Conservation (phyloP, 768 basidiomycete species). For the Lyophyllum shimeji region DNA sequence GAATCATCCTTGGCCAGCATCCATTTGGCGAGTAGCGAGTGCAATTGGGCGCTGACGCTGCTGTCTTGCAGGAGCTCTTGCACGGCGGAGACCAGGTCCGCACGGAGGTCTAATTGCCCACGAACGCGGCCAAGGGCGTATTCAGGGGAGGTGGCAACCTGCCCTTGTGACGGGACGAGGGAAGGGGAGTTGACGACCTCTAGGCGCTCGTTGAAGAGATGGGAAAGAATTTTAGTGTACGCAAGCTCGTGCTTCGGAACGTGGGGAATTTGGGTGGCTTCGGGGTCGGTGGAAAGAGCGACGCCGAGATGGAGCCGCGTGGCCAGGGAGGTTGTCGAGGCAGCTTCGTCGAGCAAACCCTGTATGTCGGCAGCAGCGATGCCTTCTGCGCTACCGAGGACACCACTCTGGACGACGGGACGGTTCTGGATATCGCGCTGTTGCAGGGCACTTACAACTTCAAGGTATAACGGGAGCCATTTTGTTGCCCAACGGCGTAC, state of each 20-base stretch:
- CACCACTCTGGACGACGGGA: conserved; percentile 59
- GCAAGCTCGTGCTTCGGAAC: conserved; percentile 90
- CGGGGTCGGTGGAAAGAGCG: conserved; percentile 22
- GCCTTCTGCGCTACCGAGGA: conserved; percentile 51
- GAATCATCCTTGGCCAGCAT: conserved; percentile 71
- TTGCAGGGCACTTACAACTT: conserved; percentile 73
- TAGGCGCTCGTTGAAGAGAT: conserved; percentile 76
- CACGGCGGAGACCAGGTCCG: conserved; percentile 61
- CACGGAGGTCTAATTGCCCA: conserved; percentile 76
- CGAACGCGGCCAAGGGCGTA: conserved; percentile 92
- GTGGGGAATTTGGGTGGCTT: conserved; percentile 42
- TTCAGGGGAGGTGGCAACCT: conserved; percentile 86
- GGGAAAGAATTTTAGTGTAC: conserved; percentile 85
- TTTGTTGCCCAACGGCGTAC: conserved; percentile 73
- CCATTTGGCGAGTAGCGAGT: conserved; percentile 80
- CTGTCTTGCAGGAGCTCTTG: conserved; percentile 61
- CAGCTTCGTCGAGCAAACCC: conserved; percentile 47
- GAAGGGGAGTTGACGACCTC: conserved; percentile 85
- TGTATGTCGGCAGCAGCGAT: conserved; percentile 44
- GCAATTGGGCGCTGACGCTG: conserved; percentile 52
- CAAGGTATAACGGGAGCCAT: conserved; percentile 87
- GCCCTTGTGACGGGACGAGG: conserved; percentile 67
- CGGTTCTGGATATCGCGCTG: conserved; percentile 46
- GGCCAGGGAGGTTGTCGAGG: conserved; percentile 30
- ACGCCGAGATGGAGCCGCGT: conserved; percentile 51